Conservation (phyloP, 257 asterid genomes). For the Solanum chilense region DNA sequence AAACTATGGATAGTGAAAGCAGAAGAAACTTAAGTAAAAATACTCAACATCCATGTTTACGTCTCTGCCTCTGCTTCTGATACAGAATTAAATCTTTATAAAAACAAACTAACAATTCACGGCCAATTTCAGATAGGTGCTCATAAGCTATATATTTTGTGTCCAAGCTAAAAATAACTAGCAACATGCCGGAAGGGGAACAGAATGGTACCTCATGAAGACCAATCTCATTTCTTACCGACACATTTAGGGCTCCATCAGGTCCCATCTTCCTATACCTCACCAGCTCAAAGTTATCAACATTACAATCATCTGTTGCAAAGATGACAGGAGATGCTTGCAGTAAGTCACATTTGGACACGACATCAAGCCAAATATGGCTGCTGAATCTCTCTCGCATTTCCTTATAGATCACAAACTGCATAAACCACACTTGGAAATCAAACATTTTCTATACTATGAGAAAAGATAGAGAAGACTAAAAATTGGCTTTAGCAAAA, state of each 20-base stretch:
- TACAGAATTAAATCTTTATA: background rate
- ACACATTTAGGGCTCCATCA: slow-evolving; percentile 69
- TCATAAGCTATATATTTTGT: background rate
- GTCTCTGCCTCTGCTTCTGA: background rate
- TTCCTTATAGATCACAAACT: slow-evolving; percentile 78
- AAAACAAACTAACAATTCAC: background rate
- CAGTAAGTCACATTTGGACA: slow-evolving; percentile 81
- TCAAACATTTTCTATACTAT: background rate
- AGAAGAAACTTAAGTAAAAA: background rate
- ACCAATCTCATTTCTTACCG: slow-evolving; percentile 58
- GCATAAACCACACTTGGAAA: slow-evolving; percentile 14
- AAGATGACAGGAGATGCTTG: slow-evolving; percentile 56
- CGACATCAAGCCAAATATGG: slow-evolving; percentile 94
- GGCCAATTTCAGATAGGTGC: background rate
- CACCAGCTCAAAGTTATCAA: slow-evolving; percentile 53
- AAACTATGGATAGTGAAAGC: background rate
- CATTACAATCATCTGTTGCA: slow-evolving; percentile 51
- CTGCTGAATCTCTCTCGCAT: slow-evolving; percentile 68
- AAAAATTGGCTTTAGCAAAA: background rate
- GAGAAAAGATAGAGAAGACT: background rate
- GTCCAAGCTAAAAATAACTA: background rate
- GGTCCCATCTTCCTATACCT: slow-evolving; percentile 78
- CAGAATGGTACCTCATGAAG: slow-evolving; percentile 49
- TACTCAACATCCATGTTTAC: background rate
- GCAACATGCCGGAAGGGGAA: background rate